Evolutionary conservation across 345 rosid genomes (phyloP).

Genomic region (Citrus mangshanensis): DNA sequence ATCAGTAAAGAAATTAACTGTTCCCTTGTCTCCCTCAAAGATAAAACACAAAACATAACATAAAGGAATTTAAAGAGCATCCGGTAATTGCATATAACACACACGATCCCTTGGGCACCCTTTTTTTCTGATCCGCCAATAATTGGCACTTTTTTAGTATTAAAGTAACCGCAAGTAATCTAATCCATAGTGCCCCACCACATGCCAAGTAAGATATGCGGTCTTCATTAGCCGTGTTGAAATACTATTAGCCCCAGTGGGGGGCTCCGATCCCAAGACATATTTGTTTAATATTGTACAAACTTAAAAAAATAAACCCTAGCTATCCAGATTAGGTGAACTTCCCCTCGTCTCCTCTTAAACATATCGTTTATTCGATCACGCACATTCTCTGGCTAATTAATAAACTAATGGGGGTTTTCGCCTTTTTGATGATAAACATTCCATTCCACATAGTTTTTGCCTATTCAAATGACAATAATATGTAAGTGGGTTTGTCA

Average conservation of each 20-base stretch:
- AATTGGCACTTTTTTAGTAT: constrained; percentile 8
- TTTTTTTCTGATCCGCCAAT: constrained; percentile 13
- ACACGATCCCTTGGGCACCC: not conserved
- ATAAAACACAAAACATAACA: not conserved
- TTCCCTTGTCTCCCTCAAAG: constrained; percentile 11
- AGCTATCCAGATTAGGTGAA: constrained; percentile 23
- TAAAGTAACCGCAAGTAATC: not conserved
- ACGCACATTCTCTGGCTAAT: constrained; percentile 4
- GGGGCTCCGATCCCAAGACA: constrained; percentile 35
- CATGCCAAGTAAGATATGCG: constrained; percentile 19
- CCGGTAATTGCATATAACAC: not conserved
- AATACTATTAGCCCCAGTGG: constrained; percentile 12
- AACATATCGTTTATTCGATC: not conserved
- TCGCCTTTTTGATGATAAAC: constrained; percentile 10
- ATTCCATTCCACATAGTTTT: constrained; percentile 14
- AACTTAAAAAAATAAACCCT: not conserved
- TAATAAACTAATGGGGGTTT: constrained; percentile 3
- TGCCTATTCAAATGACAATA: not conserved
- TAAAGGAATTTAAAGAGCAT: not conserved
- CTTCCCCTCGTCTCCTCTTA: constrained; percentile 15
- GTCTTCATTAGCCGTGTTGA: constrained; percentile 17
- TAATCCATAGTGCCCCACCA: constrained; percentile 9
- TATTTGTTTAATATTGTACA: constrained; percentile 17
- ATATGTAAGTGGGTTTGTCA: constrained; percentile 18
- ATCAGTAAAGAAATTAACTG: not conserved